phyloP scores from a whole-genome alignment of 495 filamentous ascomycete species.

The Penicillium salamii region DNA sequence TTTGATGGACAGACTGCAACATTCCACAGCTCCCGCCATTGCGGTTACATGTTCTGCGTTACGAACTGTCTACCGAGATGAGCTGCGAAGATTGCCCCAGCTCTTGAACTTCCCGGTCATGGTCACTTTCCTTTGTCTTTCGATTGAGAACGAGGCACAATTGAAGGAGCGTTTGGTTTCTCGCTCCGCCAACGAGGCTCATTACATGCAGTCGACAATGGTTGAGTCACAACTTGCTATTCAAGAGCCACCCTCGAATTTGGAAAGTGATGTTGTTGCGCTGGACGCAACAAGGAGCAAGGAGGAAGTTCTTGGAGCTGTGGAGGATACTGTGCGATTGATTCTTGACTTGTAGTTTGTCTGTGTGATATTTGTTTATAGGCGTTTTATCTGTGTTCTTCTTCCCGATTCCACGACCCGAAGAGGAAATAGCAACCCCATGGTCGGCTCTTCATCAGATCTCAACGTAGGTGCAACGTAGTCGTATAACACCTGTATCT shows the following conservation, averaged over 20 bases:
- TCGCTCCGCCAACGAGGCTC: conserved; percentile 12
- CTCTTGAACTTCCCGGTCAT: conserved; percentile 24
- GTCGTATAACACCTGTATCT: too few relatives aligned
- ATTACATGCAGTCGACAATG: conserved; percentile 26
- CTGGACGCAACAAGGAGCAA: conserved; percentile 2
- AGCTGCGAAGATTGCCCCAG: conserved; percentile 14
- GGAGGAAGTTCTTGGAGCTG: too few relatives aligned
- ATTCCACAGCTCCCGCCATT: conserved; percentile 5
- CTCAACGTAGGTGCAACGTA: too few relatives aligned
- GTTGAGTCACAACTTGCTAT: conserved; percentile 24
- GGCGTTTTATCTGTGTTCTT: too few relatives aligned
- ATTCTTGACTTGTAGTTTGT: too few relatives aligned
- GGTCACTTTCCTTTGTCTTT: conserved; percentile 17
- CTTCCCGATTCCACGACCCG: too few relatives aligned
- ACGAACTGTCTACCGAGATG: conserved; percentile 18
- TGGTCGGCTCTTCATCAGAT: too few relatives aligned
- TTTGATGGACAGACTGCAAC: conserved; percentile 21
- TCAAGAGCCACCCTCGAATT: conserved; percentile 12
- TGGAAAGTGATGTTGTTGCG: conserved; percentile 17
- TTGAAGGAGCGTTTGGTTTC: conserved; percentile 11
- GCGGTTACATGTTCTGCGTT: conserved; percentile 25
- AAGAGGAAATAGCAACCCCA: too few relatives aligned
- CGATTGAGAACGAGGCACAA: conserved; percentile 1
- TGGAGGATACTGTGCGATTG: too few relatives aligned
- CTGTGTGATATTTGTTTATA: too few relatives aligned